phyloP scores from a whole-genome alignment of 2,329 filamentous ascomycete species.

The Cryphonectria parasitica region DNA sequence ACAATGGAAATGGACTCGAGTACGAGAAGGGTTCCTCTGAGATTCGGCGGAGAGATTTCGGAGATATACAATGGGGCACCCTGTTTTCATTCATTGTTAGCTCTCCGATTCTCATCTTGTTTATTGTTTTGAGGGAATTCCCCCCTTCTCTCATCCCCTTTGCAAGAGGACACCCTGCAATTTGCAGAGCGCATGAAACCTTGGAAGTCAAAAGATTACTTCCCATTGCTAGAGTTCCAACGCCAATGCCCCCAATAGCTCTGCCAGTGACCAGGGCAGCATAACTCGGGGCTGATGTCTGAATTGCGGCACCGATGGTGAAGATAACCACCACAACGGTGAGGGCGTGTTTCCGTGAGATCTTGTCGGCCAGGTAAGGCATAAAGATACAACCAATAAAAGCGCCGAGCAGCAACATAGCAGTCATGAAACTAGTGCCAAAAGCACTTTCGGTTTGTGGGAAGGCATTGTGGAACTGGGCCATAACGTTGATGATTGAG shows the following conservation, averaged over 20 bases:
- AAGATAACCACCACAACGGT: conserved; percentile 45
- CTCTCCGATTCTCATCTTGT: no score
- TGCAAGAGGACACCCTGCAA: no score
- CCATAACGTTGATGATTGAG: conserved; percentile 53
- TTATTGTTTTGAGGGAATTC: no score
- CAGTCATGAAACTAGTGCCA: conserved; percentile 46
- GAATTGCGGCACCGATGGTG: conserved; percentile 47
- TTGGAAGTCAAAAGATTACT: neutral
- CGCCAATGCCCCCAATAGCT: conserved; percentile 38
- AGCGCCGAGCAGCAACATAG: conserved; percentile 43
- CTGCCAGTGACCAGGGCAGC: conserved; percentile 36
- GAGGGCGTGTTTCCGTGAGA: conserved; percentile 48
- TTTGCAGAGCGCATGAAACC: no score
- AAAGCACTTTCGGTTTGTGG: conserved; percentile 39
- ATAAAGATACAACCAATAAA: conserved; percentile 29
- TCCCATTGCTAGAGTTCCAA: conserved; percentile 38
- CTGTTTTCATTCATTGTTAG: conserved; percentile 11
- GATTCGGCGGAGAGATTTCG: conserved; percentile 42
- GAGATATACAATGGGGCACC: conserved; percentile 39
- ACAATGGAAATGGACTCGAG: conserved; percentile 57
- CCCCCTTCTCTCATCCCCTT: no score
- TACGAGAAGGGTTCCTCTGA: conserved; percentile 47
- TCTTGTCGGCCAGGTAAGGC: conserved; percentile 44
- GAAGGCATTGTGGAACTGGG: conserved; percentile 46
- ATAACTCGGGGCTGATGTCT: conserved; percentile 37